Evolutionary conservation across 2,329 filamentous ascomycete genomes (phyloP), one percentile per base, ranked within the genome.

Genomic region (Verticillium nubilum): DNA sequence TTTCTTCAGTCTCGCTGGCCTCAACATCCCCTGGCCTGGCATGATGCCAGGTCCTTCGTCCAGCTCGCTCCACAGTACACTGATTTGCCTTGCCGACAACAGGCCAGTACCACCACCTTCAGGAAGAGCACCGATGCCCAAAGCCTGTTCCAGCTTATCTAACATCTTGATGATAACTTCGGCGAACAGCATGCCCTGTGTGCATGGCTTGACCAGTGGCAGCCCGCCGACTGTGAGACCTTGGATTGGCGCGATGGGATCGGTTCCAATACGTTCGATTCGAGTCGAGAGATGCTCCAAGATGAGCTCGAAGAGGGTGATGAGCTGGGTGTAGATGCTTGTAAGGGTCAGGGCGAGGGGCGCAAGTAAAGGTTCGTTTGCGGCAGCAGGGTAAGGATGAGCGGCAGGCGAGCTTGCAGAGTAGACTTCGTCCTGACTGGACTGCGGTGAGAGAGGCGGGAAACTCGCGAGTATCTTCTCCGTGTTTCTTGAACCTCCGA

Each of bases 251-350:
- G 54, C 33, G 15, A 56, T 31, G n/a, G 54, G 54, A 6, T 27
- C 23, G 4, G 4, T 27, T 2, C 29, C 28, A 5, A 23, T 19
- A 19, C 35, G 25, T 25, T 19, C 17, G 25, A 56, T 47, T 7
- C 54, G 33, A 10, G 29, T 17, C 5, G 25, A 13, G 15, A 42
- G 25, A 7, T 56, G 54, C 17, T 56, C 25, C 9, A 47, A 15
- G 17, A 56, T 35, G 25, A 31, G 78, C 70, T 58, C 56, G 56
- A 31, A 58, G 26, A 52, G n/a, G 5, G 27, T 26, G 56, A 58
- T 52, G n/a, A 58, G 56, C 56, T 58, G 56, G 5, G 31, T 42
- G 42, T 52, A 58, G n/a, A 58, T 35, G 42, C 56, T 58, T 15
- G 56, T 52, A 27, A 58, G 25, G 42, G 52, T 26, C 33, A 58